Percentiles rank a stretch among this genome's conserved stretches.
These are phyloP conservation scores for Miscanthus lutarioriparius DNA, from an alignment of 176 grass and related monocot genomes.

Conservation along the genomic window DNA sequence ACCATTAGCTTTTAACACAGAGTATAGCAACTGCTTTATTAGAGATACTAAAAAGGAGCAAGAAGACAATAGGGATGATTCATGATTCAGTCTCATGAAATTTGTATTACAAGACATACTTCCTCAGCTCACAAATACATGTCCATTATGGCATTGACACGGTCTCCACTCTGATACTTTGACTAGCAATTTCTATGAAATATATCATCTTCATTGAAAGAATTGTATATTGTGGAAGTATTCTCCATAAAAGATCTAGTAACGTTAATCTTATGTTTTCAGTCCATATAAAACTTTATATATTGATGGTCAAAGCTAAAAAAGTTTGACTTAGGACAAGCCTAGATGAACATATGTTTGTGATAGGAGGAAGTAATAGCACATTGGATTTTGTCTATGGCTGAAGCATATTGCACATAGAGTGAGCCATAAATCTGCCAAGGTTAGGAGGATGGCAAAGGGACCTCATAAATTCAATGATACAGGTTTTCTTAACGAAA, in stretches of 20 bases:
- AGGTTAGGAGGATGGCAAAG: not conserved
- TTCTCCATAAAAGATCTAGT: not conserved
- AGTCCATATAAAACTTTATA: not conserved
- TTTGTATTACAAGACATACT: not conserved
- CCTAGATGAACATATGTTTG: not conserved
- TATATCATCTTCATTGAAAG: not conserved
- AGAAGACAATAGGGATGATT: conserved; percentile 12
- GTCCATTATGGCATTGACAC: not conserved
- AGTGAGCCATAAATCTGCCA: conserved; percentile 10
- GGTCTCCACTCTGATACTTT: not conserved
- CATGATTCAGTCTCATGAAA: conserved; percentile 9
- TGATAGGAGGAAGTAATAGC: not conserved
- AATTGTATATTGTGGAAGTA: not conserved
- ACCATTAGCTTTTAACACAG: conserved; percentile 7
- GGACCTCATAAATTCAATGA: conserved; percentile 19
- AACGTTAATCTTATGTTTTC: not conserved
- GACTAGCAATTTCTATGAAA: not conserved
- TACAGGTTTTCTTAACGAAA: conserved; percentile 11
- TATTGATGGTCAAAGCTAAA: not conserved
- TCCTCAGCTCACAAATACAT: not conserved
- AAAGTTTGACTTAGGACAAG: not conserved
- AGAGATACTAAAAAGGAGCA: conserved; percentile 25
- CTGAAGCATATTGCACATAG: not conserved
- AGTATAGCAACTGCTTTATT: not conserved
- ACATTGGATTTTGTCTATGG: conserved; percentile 10